Base-by-base conservation (phyloP, 1,284 basidiomycete species). In the Ustilago trichophora region DNA sequence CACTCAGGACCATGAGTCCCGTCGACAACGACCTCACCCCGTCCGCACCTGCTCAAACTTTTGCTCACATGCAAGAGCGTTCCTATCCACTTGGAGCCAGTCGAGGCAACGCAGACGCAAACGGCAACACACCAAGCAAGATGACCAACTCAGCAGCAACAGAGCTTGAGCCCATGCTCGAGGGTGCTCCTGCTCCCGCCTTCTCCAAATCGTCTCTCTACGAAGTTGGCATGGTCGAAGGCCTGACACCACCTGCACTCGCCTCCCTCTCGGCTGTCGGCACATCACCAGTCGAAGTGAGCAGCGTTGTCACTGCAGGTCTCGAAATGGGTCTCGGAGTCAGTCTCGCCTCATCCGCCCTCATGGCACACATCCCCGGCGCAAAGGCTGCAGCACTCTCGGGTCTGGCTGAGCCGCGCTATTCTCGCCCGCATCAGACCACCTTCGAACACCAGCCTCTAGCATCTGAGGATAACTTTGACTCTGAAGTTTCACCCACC, bases 281-380 rank as follows among this genome's bases (percentile, higher is more conserved):
- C 44, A 59, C 58, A 1, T 53, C 50, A 13, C 57, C 58, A 16
- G 38, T 50, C 33, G 47, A 63, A 40, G 52, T 63, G 35, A 66
- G 62, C 62, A 74, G 68, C 52, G 70, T 73, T 18, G 74, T 76
- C 27, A 46, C 62, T 26, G 48, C 68, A 27, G 74, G 74, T 16
- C 65, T 76, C 40, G 69, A 72, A 44, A 72, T 76, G 72, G 74
- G 74, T 12, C 59, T 76, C 8, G 73, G 72, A 19, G 69, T 65
- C 13, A 57, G 52, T 38, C 65, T 76, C 15, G 64, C 71, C 25
- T 41, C 72, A 11, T 63, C 71, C 7, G 69, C 72, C n/a, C 56
- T 74, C 25, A 43, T 57, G 53, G 35, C 57, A 4, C 47, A 62
- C 41, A 38, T 52, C 36, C 50, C 67, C 7, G 49, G 65, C 26